Evolutionary conservation across 768 basidiomycete genomes (phyloP).

Genomic region (Leucosporidium scottii): DNA sequence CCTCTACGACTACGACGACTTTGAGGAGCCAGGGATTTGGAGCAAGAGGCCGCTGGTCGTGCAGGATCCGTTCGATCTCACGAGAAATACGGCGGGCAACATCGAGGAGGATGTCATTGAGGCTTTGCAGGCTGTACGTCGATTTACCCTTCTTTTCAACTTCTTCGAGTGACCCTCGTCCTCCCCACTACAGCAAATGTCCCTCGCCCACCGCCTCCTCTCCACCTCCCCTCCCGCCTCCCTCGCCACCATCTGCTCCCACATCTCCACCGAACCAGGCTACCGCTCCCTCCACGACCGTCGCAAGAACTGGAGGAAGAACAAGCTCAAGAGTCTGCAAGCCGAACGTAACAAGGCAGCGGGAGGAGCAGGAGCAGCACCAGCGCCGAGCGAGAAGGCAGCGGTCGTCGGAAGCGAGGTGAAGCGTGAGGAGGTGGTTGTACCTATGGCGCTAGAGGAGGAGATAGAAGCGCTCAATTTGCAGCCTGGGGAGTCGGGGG

Average conservation of each 20-base stretch:
- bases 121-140: constrained; percentile 23
- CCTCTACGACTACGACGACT: constrained; percentile 24
- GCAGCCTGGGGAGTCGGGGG: too few relatives aligned
- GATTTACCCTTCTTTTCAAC: neutral
- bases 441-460: neutral
- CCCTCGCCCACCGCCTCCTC: constrained; percentile 26
- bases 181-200: constrained; percentile 24
- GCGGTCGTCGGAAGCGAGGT: neutral
- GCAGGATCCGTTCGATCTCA: constrained; percentile 36
- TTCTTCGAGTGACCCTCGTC: neutral
- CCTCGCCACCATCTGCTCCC: constrained; percentile 22
- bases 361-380: neutral
- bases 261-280: neutral
- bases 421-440: neutral
- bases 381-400: neutral
- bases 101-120: constrained; percentile 28
- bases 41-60: constrained; percentile 32
- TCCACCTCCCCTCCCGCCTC: constrained; percentile 10
- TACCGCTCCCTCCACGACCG: neutral
- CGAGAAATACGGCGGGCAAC: constrained; percentile 32
- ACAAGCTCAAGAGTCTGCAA: neutral
- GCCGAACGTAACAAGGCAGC: too few relatives aligned
- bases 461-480: neutral
- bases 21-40: constrained; percentile 29
- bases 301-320: neutral